Evolutionary conservation across 179 eudicot species (phyloP).

Genomic region (Monotropa hypopitys): DNA sequence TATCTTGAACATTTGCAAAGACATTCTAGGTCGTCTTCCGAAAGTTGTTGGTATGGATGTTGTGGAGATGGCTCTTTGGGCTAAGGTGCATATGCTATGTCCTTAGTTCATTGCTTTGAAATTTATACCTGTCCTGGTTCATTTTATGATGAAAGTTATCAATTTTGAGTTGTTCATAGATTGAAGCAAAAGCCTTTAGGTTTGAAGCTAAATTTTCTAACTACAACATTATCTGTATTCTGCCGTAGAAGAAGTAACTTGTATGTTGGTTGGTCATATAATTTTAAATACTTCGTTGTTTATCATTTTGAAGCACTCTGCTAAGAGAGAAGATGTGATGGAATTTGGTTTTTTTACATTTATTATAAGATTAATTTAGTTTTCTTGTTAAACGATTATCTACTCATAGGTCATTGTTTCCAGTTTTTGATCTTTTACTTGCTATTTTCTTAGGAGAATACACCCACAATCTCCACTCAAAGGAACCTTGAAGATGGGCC

Average conservation of each 20-base stretch:
- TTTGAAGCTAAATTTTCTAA: neutral
- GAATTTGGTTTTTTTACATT: neutral
- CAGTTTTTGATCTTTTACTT: neutral
- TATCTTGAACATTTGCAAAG: constrained; percentile 71
- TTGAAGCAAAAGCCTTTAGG: neutral
- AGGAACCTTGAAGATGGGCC: constrained; percentile 48
- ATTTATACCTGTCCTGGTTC: neutral
- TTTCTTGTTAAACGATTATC: neutral
- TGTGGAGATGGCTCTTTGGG: constrained; percentile 99
- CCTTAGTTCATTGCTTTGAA: neutral
- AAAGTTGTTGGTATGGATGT: constrained; percentile 94
- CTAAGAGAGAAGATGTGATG: neutral
- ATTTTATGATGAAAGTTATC: neutral
- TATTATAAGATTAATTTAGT: neutral
- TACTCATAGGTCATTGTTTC: neutral
- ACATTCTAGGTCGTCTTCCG: constrained; percentile 68
- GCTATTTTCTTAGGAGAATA: constrained; percentile 49
- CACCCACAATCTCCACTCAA: constrained; percentile 38
- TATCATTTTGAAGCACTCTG: neutral
- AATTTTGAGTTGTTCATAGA: neutral
- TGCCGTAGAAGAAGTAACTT: neutral
- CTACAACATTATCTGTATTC: neutral
- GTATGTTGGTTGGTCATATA: neutral
- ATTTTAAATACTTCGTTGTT: neutral
- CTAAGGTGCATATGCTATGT: constrained; percentile 46